Evolutionary conservation across 208 protist genomes (phyloP), one percentile per base, ranked within the genome.

Genomic region (Novymonas esmeraldas): DNA sequence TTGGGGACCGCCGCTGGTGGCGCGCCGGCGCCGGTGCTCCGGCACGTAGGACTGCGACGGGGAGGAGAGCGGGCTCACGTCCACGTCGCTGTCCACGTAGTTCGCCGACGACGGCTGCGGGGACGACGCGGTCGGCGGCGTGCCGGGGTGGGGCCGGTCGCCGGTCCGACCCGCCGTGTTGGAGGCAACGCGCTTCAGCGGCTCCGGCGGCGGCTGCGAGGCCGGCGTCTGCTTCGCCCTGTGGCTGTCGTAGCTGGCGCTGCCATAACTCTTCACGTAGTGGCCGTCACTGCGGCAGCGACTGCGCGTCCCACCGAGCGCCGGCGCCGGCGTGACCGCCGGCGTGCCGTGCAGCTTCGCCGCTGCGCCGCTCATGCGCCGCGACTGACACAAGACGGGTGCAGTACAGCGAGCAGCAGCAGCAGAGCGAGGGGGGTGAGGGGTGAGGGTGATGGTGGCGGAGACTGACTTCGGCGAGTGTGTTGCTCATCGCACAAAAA

Each of bases 221-320:
- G 44, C 20, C 6, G 45, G 68, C 44, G 18, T 16, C 9, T 63
- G 42, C 58, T 29, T 48, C 33, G 50, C 50, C 52, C 67, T 66
- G 2, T 45, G 33, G n/a, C 46, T 58, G 18, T 77, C 71, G 24
- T 57, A 52, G 63, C 64, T 62, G 29, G 31, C 61, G 2, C 73
- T 20, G 48, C 56, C 46, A 49, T 60, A 63, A 42, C 56, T 65
- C 52, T 79, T 69, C 13, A 24, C 56, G 55, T 70, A 69, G 73
- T 64, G 63, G 26, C 41, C 65, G 26, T 58, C 36, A 44, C 54
- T 71, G 64, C 56, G 59, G 64, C 54, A 28, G 13, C 62, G 49
- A 3, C 42, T 33, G 7, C 59, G 49, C 48, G 42, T 56, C 1
- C 59, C 33, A 7, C 50, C 38, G 5, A 68, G 68, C 48, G 68